Evolutionary conservation across 2,329 filamentous ascomycete genomes (phyloP).

Genomic region (Sarocladium kiliense): DNA sequence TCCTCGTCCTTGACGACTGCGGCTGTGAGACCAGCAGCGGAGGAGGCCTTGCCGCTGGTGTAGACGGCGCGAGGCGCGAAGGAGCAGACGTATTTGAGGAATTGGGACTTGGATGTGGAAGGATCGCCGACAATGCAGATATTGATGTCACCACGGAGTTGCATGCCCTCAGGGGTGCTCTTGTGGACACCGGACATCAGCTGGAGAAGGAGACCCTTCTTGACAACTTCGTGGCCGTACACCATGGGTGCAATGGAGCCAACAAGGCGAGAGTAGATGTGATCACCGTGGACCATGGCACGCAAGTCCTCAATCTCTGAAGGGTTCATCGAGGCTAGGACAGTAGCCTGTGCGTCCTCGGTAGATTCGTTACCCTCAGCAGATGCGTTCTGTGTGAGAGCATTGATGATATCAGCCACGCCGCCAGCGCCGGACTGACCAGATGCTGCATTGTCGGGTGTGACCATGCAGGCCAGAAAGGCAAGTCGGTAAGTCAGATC

Average conservation of each 20-base stretch:
- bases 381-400: slow-evolving; percentile 60
- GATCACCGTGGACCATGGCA: slow-evolving; percentile 88
- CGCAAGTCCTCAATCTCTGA: slow-evolving; percentile 89
- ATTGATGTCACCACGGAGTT: slow-evolving; percentile 94
- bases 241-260: slow-evolving; percentile 95
- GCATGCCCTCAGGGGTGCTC: slow-evolving; percentile 87
- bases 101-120: slow-evolving; percentile 95
- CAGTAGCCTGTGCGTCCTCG: slow-evolving; percentile 83
- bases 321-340: slow-evolving; percentile 78
- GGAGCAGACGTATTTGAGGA: slow-evolving; percentile 95
- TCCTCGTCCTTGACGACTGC: slow-evolving; percentile 98
- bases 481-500: slow-evolving; percentile 93
- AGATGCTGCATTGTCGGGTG: slow-evolving; percentile 75
- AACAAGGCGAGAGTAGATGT: slow-evolving; percentile 89
- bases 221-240: slow-evolving; percentile 94
- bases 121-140: slow-evolving; percentile 98
- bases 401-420: slow-evolving; percentile 77
- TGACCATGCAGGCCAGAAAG: slow-evolving; percentile 96
- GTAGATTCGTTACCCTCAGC: slow-evolving; percentile 64
- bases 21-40: slow-evolving; percentile 92
- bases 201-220: slow-evolving; percentile 91
- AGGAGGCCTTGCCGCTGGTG: slow-evolving; percentile 95
- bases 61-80: slow-evolving; percentile 96
- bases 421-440: slow-evolving; percentile 61
- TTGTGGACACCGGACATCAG: slow-evolving; percentile 96